phyloP scores from a whole-genome alignment of 345 rosid genomes.

The Salix purpurea region DNA sequence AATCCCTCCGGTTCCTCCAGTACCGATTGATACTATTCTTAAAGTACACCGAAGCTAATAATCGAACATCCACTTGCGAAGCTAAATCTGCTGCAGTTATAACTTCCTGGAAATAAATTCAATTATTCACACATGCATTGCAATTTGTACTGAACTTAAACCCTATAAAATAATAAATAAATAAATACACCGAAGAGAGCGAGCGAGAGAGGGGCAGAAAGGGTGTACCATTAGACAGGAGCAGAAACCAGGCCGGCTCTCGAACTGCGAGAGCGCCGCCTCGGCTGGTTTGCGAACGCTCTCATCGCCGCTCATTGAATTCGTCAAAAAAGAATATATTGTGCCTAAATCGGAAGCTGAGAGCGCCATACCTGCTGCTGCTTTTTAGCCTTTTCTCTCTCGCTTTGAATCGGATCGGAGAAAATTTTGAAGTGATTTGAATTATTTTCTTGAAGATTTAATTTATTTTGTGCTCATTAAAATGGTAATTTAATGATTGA shows the following conservation, averaged over 20 bases:
- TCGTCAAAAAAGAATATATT: conserved; percentile 64
- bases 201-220: neutral
- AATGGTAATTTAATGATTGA: neutral
- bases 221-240: conserved; percentile 80
- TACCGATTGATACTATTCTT: conserved; percentile 83
- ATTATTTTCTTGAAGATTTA: neutral
- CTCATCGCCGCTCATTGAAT: conserved; percentile 91
- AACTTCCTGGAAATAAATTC: conserved; percentile 53
- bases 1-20: conserved; percentile 84
- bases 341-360: conserved; percentile 85
- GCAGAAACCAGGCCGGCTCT: conserved; percentile 89
- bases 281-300: conserved; percentile 80
- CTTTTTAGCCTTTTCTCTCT: neutral
- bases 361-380: conserved; percentile 55
- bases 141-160: conserved; percentile 5
- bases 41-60: conserved; percentile 89
- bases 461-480: neutral
- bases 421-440: neutral
- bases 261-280: conserved; percentile 78
- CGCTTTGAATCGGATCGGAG: conserved; percentile 35
- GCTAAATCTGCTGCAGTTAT: conserved; percentile 82
- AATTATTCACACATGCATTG: neutral
- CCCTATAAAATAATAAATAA: neutral
- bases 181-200: conserved; percentile 28
- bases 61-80: conserved; percentile 79